These are phyloP conservation scores for Mycena chlorophos DNA, from an alignment of 768 basidiomycete species.

Conservation along the genomic window DNA sequence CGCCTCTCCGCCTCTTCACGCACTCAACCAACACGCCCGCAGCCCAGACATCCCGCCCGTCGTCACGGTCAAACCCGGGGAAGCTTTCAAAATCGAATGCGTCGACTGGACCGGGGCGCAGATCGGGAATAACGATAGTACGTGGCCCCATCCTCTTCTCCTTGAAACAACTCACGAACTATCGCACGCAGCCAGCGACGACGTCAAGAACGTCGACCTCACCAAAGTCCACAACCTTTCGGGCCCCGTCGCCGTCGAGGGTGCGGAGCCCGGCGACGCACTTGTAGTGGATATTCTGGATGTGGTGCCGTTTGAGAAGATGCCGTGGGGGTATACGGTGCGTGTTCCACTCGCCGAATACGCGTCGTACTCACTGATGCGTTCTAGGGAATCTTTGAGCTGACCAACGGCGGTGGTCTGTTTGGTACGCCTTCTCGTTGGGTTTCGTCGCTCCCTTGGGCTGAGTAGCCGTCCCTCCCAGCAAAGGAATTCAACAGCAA, in stretches of 20 bases:
- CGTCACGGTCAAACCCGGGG: conserved; percentile 61
- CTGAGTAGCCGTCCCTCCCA: neutral
- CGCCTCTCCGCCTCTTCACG: conserved; percentile 2
- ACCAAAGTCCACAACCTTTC: conserved; percentile 72
- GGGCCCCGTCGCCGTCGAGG: conserved; percentile 73
- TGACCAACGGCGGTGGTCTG: conserved; percentile 70
- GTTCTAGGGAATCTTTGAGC: conserved; percentile 68
- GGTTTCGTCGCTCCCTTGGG: neutral
- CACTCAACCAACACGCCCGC: neutral
- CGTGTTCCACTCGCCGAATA: conserved; percentile 14
- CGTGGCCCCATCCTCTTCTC: conserved; percentile 21
- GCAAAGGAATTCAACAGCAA: conserved; percentile 66
- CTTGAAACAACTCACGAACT: neutral
- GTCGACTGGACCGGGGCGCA: conserved; percentile 81
- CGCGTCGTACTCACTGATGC: neutral
- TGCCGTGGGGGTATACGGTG: conserved; percentile 83
- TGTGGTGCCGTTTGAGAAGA: conserved; percentile 66
- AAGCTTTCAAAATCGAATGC: conserved; percentile 72
- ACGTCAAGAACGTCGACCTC: conserved; percentile 65
- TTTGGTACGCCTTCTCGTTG: conserved; percentile 55
- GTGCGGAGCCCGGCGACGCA: conserved; percentile 77
- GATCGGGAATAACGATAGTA: conserved; percentile 74
- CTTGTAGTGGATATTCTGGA: conserved; percentile 81
- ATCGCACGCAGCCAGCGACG: conserved; percentile 55
- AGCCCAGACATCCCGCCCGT: conserved; percentile 67